Percentiles rank a stretch among this genome's conserved stretches.
These are phyloP conservation scores for Myxozyma melibiosi DNA, from an alignment of 805 yeast species.

Conservation along the genomic window DNA sequence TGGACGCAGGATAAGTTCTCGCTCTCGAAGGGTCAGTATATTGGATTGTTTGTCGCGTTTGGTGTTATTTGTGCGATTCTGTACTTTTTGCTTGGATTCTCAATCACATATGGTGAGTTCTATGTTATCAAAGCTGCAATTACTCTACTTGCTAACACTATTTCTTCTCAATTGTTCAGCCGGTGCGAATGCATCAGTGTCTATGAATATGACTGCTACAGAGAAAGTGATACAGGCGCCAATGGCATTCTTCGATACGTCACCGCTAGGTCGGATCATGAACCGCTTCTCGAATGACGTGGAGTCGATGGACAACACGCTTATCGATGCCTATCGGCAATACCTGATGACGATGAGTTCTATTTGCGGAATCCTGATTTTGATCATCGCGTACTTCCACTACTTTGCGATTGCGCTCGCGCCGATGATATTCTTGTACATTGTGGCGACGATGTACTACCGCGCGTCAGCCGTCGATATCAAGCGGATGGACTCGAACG, in stretches of 20 bases:
- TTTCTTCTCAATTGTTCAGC: constrained; percentile 42
- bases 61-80: constrained; percentile 59
- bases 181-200: constrained; percentile 56
- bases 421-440: constrained; percentile 56
- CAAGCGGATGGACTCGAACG: constrained; percentile 74
- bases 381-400: constrained; percentile 71
- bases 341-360: constrained; percentile 56
- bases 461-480: constrained; percentile 75
- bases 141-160: too few relatives aligned
- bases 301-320: constrained; percentile 78
- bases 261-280: constrained; percentile 84
- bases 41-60: constrained; percentile 60
- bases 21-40: constrained; percentile 59
- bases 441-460: constrained; percentile 55
- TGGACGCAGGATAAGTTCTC: constrained; percentile 67
- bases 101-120: constrained; percentile 35
- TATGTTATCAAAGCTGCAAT: constrained; percentile 39
- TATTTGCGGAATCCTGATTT: constrained; percentile 63
- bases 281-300: constrained; percentile 88
- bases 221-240: constrained; percentile 69
- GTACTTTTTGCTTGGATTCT: constrained; percentile 49
- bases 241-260: constrained; percentile 79
- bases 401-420: constrained; percentile 68
- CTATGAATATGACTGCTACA: constrained; percentile 65
- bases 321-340: constrained; percentile 68